Evolutionary conservation across 73 alveolate species (phyloP).

Genomic region (Breviolum minutum): DNA sequence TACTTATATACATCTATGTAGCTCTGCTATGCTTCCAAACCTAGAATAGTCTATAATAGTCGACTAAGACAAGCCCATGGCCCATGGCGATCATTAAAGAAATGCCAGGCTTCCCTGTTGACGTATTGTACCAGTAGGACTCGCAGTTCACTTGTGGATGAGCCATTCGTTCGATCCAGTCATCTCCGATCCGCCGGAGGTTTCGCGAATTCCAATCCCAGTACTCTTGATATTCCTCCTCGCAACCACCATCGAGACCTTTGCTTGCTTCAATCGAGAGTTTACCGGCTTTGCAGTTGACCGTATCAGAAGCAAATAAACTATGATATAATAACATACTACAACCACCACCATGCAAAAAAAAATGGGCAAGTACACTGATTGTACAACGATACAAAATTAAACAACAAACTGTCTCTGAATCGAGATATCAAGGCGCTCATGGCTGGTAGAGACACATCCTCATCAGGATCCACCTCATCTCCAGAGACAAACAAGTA

Average conservation of each 20-base stretch:
- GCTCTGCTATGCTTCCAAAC: too few relatives aligned
- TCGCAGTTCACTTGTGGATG: constrained; percentile 90
- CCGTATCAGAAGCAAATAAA: neutral
- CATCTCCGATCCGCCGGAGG: constrained; percentile 21
- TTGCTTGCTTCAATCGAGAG: neutral
- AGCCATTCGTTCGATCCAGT: constrained; percentile 87
- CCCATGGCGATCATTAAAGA: neutral
- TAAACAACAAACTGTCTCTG: too few relatives aligned
- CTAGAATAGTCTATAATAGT: too few relatives aligned
- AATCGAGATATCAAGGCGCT: neutral
- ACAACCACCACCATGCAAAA: neutral
- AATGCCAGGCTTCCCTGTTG: constrained; percentile 19
- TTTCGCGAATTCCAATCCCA: constrained; percentile 85
- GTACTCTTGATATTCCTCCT: constrained; percentile 57
- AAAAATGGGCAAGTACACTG: neutral
- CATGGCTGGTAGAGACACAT: constrained; percentile 25
- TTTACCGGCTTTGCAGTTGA: neutral
- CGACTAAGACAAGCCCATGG: neutral
- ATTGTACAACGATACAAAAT: too few relatives aligned
- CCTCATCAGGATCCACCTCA: constrained; percentile 6
- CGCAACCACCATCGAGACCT: constrained; percentile 35
- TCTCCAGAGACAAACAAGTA: constrained; percentile 60
- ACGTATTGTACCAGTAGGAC: constrained; percentile 68
- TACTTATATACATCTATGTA: too few relatives aligned
- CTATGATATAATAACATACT: neutral